Base-by-base conservation (phyloP, 768 basidiomycete genomes). In the Cyclocybe aegerita region DNA sequence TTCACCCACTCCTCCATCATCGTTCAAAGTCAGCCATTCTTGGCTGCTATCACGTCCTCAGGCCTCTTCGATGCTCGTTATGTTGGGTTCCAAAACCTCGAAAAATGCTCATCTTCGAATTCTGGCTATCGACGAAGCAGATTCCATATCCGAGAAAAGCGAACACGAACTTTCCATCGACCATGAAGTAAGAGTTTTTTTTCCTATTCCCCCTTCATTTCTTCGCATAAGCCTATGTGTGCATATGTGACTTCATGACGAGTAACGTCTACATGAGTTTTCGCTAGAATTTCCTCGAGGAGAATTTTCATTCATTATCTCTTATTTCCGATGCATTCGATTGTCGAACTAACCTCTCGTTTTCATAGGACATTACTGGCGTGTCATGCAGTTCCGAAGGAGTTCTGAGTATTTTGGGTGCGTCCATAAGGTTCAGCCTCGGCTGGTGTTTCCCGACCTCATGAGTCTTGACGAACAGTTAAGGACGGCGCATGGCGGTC, bases 381-480 rank as follows among this genome's bases (percentile, higher is more conserved):
- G 56, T 70, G 0, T 74, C 80, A 5, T 78, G 70, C 41, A 82
- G 79, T 53, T 35, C 66, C 0, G 72, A 75, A 4, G 83, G 83
- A 14, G 66, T 69, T 56, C 50, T 84, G 39, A 79, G 72, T 52
- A 59, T 82, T 31, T 60, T 84, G n/a, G 64, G 83, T 82, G 59
- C 36, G 78, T 66, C 11, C 16, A 23, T 23, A 23, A 23, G 32
- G 38, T 46, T 29, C 31, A 16, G 48, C 29, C 33, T 3, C 30
- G 30, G 7, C 2, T 49, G 36, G 7, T 15, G 15, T 31, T 16
- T 15, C 15, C 37, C 17, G 11, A 31, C 10, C 43, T 45, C 9
- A 45, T 14, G 16, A 11, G 16, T 44, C 16, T 43, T 7, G 39
- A 23, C 34, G 43, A 50, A 35, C 60, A 85, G 80, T 68, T 60